phyloP scores from a whole-genome alignment of 2,329 filamentous ascomycete species.

The Apiospora koreana region DNA sequence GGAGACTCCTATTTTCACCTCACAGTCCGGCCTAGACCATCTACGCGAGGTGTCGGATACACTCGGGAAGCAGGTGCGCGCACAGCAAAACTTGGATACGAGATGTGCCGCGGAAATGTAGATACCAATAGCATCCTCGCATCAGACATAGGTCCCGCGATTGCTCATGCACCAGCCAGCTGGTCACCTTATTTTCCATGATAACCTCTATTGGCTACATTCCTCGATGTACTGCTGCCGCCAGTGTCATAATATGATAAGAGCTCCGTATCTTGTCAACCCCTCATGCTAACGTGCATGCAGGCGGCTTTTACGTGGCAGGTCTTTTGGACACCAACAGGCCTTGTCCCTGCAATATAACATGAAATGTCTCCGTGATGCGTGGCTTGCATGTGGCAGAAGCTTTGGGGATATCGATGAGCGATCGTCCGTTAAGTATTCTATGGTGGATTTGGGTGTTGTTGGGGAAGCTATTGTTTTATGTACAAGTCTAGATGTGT shows the following conservation, averaged over 20 bases:
- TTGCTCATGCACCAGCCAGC: background rate
- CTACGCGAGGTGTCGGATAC: background rate
- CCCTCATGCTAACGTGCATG: background rate
- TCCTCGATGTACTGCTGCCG: background rate
- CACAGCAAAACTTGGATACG: background rate
- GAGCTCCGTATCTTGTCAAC: background rate
- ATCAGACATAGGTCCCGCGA: background rate
- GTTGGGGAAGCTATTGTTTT: background rate
- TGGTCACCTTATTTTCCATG: background rate
- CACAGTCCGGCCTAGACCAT: background rate
- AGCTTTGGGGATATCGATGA: background rate
- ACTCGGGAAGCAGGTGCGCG: background rate
- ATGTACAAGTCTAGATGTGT: background rate
- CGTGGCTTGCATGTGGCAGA: background rate
- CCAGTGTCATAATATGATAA: background rate
- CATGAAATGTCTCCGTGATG: background rate
- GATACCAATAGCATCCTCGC: background rate
- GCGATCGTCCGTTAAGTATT: background rate
- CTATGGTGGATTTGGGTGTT: background rate
- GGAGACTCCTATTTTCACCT: background rate
- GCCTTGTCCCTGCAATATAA: background rate
- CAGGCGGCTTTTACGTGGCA: background rate
- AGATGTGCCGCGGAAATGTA: background rate
- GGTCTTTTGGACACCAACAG: background rate
- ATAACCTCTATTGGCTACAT: background rate